Conservation (phyloP, 176 grass and related monocot species). For the Alopecurus myosuroides region DNA sequence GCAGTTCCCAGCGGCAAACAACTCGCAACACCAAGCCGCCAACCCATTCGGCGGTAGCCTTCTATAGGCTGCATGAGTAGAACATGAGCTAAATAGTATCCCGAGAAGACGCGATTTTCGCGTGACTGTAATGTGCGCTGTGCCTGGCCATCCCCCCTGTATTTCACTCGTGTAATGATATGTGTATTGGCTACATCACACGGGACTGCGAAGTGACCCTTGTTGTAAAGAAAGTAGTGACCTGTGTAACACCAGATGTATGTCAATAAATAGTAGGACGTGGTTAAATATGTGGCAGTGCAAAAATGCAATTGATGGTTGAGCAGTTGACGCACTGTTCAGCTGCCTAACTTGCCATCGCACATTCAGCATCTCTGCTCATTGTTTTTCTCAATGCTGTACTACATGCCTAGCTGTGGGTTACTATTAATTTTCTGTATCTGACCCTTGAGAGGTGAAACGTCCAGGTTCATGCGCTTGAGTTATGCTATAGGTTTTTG, state of each 20-base stretch:
- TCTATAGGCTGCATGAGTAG: slow-evolving; percentile 43
- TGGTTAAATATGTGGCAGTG: slow-evolving; percentile 10
- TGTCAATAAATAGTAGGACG: slow-evolving; percentile 44
- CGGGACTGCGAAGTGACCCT: slow-evolving; percentile 37
- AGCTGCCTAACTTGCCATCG: not conserved
- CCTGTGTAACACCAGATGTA: slow-evolving; percentile 26
- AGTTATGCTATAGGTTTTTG: not conserved
- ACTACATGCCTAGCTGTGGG: not conserved
- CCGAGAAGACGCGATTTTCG: slow-evolving; percentile 52
- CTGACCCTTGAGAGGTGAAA: not conserved
- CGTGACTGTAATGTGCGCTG: slow-evolving; percentile 50
- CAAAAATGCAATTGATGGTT: not conserved
- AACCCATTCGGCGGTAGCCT: slow-evolving; percentile 61
- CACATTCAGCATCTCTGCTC: not conserved
- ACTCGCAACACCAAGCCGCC: slow-evolving; percentile 35
- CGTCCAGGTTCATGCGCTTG: not conserved
- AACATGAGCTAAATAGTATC: slow-evolving; percentile 22
- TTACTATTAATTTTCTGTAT: not conserved
- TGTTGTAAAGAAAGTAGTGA: slow-evolving; percentile 62
- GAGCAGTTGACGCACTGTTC: not conserved
- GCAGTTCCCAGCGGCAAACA: slow-evolving; percentile 55
- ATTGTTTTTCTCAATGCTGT: not conserved
- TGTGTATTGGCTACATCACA: slow-evolving; percentile 44
- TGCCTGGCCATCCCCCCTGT: slow-evolving; percentile 44
- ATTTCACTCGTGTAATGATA: slow-evolving; percentile 24